Evolutionary conservation across 2,329 filamentous ascomycete species (phyloP).

Genomic region (Aaosphaeria arxii): DNA sequence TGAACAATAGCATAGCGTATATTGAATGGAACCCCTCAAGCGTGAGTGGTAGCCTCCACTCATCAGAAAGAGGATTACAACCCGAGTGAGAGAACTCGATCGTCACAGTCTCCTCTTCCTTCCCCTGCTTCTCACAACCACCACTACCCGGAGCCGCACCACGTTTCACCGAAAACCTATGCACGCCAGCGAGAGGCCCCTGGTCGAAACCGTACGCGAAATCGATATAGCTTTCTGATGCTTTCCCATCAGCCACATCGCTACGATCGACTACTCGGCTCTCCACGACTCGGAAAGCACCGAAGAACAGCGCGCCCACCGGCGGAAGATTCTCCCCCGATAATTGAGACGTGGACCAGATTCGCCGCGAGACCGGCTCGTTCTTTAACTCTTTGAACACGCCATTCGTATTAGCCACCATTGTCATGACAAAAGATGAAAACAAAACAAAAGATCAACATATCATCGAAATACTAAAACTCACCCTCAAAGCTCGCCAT

Average conservation of each 20-base stretch:
- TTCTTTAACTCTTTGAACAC: background rate
- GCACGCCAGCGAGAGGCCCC: slow-evolving; percentile 1
- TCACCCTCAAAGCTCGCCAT: background rate
- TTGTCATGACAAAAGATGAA: background rate
- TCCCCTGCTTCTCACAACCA: background rate
- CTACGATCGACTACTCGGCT: background rate
- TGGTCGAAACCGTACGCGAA: slow-evolving; percentile 1
- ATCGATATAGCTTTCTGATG: slow-evolving; percentile 4
- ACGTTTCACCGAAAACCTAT: slow-evolving; percentile 3
- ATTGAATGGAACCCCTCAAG: slow-evolving; percentile 1
- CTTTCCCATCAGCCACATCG: background rate
- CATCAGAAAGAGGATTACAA: slow-evolving; percentile 1
- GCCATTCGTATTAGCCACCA: too few species aligned
- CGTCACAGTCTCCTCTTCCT: background rate
- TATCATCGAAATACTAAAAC: background rate
- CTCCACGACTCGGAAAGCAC: slow-evolving; percentile 4
- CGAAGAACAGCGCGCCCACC: slow-evolving; percentile 2
- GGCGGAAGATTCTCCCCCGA: background rate
- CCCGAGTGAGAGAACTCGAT: slow-evolving; percentile 1
- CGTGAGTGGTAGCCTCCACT: background rate
- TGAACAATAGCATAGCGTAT: slow-evolving; percentile 5
- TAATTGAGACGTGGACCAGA: slow-evolving; percentile 1
- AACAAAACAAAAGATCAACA: background rate
- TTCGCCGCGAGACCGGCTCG: background rate
- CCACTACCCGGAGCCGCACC: background rate